Conservation (phyloP, 1,284 basidiomycete species). For the Fomitopsis palustris region DNA sequence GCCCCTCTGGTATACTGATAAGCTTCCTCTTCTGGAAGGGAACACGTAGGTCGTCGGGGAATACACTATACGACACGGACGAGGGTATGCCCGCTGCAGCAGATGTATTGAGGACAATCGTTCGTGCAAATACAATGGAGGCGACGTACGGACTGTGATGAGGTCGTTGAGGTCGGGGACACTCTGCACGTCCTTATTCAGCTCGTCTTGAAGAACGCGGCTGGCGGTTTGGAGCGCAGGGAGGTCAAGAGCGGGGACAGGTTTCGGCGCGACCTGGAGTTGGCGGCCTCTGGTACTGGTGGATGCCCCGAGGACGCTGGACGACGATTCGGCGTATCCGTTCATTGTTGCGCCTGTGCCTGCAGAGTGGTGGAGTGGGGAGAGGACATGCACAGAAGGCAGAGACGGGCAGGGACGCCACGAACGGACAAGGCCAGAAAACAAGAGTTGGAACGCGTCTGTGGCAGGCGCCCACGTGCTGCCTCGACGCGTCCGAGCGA, state of each 20-base stretch:
- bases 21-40: constrained; percentile 81
- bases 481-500: not conserved
- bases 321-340: constrained; percentile 15
- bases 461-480: constrained; percentile 1
- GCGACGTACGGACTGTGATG: constrained; percentile 47
- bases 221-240: constrained; percentile 62
- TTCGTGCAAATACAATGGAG: constrained; percentile 5
- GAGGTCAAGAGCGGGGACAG: constrained; percentile 50
- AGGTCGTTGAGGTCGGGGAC: constrained; percentile 73
- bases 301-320: constrained; percentile 11
- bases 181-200: constrained; percentile 65
- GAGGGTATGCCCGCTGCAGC: constrained; percentile 54
- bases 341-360: constrained; percentile 10
- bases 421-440: not conserved
- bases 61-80: constrained; percentile 74
- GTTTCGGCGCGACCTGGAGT: constrained; percentile 20
- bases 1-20: constrained; percentile 75
- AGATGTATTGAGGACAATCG: not conserved
- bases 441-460: constrained; percentile 5
- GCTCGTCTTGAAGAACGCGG: constrained; percentile 60
- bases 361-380: not conserved
- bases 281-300: constrained; percentile 16
- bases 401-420: not conserved
- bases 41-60: constrained; percentile 73
- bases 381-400: not conserved